A percentile compares a stretch with the other conserved stretches of the same genome.
phyloP scores from a whole-genome alignment of 306 rosid genomes.

The Dryas alaskensis region DNA sequence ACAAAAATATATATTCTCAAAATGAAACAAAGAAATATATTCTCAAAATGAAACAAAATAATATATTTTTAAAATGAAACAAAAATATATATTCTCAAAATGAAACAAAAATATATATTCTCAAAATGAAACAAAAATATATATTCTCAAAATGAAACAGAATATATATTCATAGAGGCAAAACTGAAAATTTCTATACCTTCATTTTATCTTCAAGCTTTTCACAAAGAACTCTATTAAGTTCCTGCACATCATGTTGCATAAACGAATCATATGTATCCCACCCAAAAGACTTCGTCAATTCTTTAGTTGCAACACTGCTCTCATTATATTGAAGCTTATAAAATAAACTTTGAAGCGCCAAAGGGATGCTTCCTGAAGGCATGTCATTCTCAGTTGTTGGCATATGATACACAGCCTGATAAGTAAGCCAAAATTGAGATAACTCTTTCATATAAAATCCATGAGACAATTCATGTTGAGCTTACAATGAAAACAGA shows the following conservation, averaged over 20 bases:
- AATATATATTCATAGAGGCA: constrained; percentile 2
- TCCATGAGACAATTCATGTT: background rate
- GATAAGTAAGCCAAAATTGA: constrained; percentile 29
- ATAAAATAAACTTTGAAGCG: constrained; percentile 89
- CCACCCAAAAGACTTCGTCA: constrained; percentile 97
- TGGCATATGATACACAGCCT: constrained; percentile 98
- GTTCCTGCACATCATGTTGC: constrained; percentile 99
- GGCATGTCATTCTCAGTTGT: constrained; percentile 97
- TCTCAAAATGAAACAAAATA: no score
- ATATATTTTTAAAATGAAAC: no score
- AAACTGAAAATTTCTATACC: constrained; percentile 45
- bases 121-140: no score
- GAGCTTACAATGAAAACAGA: constrained; percentile 11
- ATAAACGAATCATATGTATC: constrained; percentile 86
- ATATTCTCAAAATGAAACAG: no score
- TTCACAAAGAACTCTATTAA: constrained; percentile 91
- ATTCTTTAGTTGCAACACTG: constrained; percentile 89
- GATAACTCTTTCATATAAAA: constrained; percentile 18
- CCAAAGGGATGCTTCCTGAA: constrained; percentile 90
- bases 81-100: no score
- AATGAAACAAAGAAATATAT: no score
- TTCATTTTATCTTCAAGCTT: constrained; percentile 96
- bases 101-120: no score
- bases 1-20: no score
- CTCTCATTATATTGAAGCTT: constrained; percentile 84